Evolutionary conservation across 495 filamentous ascomycete species (phyloP).

Genomic region (Trichoderma erinaceum): DNA sequence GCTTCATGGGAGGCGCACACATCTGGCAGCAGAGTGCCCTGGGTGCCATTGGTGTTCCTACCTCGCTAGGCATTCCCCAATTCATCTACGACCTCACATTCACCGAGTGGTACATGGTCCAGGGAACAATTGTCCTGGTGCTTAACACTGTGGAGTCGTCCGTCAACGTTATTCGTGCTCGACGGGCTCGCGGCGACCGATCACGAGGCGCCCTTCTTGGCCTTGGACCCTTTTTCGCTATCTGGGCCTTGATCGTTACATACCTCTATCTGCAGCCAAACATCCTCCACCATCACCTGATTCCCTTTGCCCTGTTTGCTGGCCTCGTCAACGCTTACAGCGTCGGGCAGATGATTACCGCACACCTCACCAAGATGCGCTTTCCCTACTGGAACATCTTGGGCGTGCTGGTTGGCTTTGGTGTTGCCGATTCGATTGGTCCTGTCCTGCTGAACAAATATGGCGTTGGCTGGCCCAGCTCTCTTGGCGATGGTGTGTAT

Average conservation of each 20-base stretch:
- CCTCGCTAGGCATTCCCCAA: conserved; percentile 58
- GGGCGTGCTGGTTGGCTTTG: conserved; percentile 58
- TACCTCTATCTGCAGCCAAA: conserved; percentile 81
- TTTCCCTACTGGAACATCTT: conserved; percentile 89
- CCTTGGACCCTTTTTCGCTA: conserved; percentile 67
- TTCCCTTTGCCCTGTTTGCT: conserved; percentile 81
- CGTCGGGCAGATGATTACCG: conserved; percentile 91
- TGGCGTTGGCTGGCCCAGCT: conserved; percentile 68
- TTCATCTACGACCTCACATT: conserved; percentile 70
- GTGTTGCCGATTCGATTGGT: conserved; percentile 71
- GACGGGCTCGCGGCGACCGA: conserved; percentile 64
- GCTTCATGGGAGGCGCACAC: conserved; percentile 73
- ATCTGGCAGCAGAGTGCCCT: conserved; percentile 89
- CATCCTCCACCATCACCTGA: conserved; percentile 71
- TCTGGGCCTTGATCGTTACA: conserved; percentile 65
- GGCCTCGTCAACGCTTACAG: conserved; percentile 88
- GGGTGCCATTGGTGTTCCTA: conserved; percentile 59
- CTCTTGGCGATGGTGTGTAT: conserved; percentile 65
- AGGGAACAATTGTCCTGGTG: conserved; percentile 73
- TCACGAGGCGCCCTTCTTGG: conserved; percentile 69
- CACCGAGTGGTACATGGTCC: conserved; percentile 89
- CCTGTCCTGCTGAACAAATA: conserved; percentile 49
- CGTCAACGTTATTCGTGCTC: conserved; percentile 73
- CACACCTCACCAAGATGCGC: conserved; percentile 73
- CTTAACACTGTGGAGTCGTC: conserved; percentile 75